Percentiles rank a stretch among this genome's conserved stretches.
Conservation (phyloP, 768 basidiomycete species). For the Phaeotremella skinneri region DNA sequence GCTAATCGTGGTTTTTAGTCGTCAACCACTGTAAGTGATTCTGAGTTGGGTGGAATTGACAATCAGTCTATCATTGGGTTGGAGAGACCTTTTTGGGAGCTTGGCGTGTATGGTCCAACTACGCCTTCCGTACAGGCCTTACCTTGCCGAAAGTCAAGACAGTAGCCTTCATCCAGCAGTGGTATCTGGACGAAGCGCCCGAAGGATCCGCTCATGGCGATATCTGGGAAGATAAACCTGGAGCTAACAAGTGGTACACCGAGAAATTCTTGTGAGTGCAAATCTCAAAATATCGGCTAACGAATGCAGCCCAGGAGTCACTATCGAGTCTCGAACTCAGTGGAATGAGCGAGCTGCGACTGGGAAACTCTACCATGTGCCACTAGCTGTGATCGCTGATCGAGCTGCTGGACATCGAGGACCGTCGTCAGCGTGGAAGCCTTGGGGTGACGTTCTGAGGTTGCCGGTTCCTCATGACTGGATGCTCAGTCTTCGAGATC, state of each 20-base stretch:
- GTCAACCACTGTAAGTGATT: slow-evolving; percentile 26
- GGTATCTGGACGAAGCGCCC: slow-evolving; percentile 10
- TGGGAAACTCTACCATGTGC: slow-evolving; percentile 18
- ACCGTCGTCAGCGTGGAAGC: slow-evolving; percentile 29
- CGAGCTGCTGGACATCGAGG: slow-evolving; percentile 31
- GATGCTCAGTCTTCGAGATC: slow-evolving; percentile 26
- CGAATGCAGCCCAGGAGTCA: slow-evolving; percentile 28
- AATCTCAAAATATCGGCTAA: background rate
- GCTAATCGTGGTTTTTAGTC: slow-evolving; percentile 7
- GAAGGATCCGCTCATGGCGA: slow-evolving; percentile 1
- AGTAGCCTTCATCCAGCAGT: slow-evolving; percentile 23
- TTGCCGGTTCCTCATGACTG: slow-evolving; percentile 28
- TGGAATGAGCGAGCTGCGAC: slow-evolving; percentile 29
- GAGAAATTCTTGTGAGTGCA: slow-evolving; percentile 37
- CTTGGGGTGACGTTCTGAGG: slow-evolving; percentile 33
- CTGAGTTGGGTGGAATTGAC: too few relatives aligned
- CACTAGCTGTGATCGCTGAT: slow-evolving; percentile 26
- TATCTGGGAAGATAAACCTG: slow-evolving; percentile 30
- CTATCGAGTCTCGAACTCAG: slow-evolving; percentile 17
- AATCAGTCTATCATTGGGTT: slow-evolving; percentile 38
- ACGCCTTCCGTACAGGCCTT: slow-evolving; percentile 13
- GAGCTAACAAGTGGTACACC: slow-evolving; percentile 33
- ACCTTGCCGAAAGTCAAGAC: slow-evolving; percentile 20
- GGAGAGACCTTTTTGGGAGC: slow-evolving; percentile 38
- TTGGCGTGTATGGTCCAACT: slow-evolving; percentile 33